These are phyloP conservation scores for Penicillium nordicum DNA, from an alignment of 2,329 filamentous ascomycete species.

Conservation along the genomic window DNA sequence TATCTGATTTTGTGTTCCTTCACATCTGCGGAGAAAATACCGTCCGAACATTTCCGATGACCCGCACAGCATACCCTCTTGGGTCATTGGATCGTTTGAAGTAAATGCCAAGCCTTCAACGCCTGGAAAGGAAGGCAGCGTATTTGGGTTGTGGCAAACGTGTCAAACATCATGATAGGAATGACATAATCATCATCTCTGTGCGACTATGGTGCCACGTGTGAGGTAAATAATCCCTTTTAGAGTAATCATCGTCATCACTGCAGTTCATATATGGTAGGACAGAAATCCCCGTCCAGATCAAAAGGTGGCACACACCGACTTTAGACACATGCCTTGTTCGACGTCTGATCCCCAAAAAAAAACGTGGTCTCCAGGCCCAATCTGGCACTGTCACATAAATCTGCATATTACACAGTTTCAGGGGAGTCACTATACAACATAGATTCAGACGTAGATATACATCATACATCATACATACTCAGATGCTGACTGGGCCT, in stretches of 20 bases:
- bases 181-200: neutral
- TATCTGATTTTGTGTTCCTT: neutral
- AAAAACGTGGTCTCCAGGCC: slow-evolving; percentile 17
- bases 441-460: neutral
- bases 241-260: slow-evolving; percentile 4
- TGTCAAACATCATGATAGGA: neutral
- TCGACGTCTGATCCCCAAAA: slow-evolving; percentile 6
- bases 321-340: slow-evolving; percentile 10
- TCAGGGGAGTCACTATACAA: neutral
- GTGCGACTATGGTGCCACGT: slow-evolving; percentile 18
- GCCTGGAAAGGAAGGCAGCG: slow-evolving; percentile 3
- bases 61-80: neutral
- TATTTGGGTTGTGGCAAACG: neutral
- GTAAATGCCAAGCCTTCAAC: neutral
- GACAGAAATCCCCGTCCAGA: neutral
- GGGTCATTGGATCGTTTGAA: neutral
- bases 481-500: neutral
- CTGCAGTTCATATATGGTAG: neutral
- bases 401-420: slow-evolving; percentile 2
- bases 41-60: slow-evolving; percentile 13
- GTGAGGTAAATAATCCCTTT: slow-evolving; percentile 2
- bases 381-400: slow-evolving; percentile 11
- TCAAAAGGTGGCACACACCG: slow-evolving; percentile 12
- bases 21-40: slow-evolving; percentile 1
- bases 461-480: neutral